A percentile compares a stretch with the other conserved stretches of the same genome.
Conservation (phyloP, 495 filamentous ascomycete species). For the Daldinia decipiens region DNA sequence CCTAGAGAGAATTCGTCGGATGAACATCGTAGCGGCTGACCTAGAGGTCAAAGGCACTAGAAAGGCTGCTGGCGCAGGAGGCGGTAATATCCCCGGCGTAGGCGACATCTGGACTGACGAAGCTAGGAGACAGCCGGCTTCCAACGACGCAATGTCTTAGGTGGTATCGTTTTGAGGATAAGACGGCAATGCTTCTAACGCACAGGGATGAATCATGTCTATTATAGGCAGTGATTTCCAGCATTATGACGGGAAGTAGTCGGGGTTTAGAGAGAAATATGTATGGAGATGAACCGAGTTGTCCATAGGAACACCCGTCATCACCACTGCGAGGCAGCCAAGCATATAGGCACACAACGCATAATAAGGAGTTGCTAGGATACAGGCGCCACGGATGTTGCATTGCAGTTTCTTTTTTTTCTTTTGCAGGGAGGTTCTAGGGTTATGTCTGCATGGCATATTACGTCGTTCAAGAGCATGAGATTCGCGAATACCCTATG, state of each 20-base stretch:
- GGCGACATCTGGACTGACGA: conserved; percentile 41
- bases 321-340: background rate
- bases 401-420: background rate
- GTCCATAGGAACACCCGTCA: background rate
- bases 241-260: background rate
- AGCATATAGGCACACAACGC: background rate
- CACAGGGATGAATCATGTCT: background rate
- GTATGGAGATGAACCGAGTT: background rate
- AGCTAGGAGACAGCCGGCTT: conserved; percentile 2
- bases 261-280: background rate
- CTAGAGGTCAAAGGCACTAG: conserved; percentile 69
- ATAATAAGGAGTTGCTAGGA: conserved; percentile 36
- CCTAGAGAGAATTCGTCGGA: conserved; percentile 76
- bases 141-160: conserved; percentile 20
- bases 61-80: conserved; percentile 28
- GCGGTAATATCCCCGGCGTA: conserved; percentile 27
- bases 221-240: background rate
- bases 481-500: conserved; percentile 31
- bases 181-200: background rate
- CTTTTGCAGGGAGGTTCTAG: conserved; percentile 11
- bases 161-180: background rate
- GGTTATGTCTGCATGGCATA: conserved; percentile 12
- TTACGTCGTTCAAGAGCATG: conserved; percentile 10
- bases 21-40: conserved; percentile 77
- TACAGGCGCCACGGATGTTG: conserved; percentile 38